Evolutionary conservation across 2,329 filamentous ascomycete species (phyloP).

Genomic region (Aplosporella prunicola): DNA sequence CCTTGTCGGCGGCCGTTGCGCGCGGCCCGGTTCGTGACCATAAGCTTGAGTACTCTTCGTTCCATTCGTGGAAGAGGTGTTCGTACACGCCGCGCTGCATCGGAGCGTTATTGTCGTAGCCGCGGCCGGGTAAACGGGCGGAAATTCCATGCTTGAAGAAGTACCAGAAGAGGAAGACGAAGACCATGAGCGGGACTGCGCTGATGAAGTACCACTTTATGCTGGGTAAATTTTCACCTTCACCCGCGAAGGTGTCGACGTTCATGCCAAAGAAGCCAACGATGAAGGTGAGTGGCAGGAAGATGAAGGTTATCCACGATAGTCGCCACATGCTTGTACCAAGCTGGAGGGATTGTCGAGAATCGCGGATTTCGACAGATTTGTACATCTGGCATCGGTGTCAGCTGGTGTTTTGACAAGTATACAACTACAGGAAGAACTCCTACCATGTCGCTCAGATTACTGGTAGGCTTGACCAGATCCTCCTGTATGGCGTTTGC

Average conservation of each 20-base stretch:
- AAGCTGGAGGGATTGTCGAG: slow-evolving; percentile 40
- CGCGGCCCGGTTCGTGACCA: slow-evolving; percentile 42
- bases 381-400: slow-evolving; percentile 38
- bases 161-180: slow-evolving; percentile 40
- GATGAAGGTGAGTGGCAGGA: slow-evolving; percentile 50
- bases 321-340: slow-evolving; percentile 46
- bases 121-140: background rate
- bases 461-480: slow-evolving; percentile 41
- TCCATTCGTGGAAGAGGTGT: slow-evolving; percentile 39
- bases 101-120: slow-evolving; percentile 26
- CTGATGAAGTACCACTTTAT: slow-evolving; percentile 44
- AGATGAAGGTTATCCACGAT: slow-evolving; percentile 64
- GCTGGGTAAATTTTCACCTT: slow-evolving; percentile 25
- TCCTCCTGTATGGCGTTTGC: slow-evolving; percentile 41
- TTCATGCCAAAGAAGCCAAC: slow-evolving; percentile 45
- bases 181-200: slow-evolving; percentile 36
- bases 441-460: slow-evolving; percentile 32
- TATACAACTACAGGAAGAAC: background rate
- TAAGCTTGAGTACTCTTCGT: slow-evolving; percentile 35
- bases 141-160: slow-evolving; percentile 32
- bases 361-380: slow-evolving; percentile 43
- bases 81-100: slow-evolving; percentile 44
- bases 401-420: no score
- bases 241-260: slow-evolving; percentile 35
- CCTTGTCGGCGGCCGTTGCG: slow-evolving; percentile 24